Evolutionary conservation across 2,329 filamentous ascomycete genomes (phyloP).

Genomic region (Aureobasidium lini): DNA sequence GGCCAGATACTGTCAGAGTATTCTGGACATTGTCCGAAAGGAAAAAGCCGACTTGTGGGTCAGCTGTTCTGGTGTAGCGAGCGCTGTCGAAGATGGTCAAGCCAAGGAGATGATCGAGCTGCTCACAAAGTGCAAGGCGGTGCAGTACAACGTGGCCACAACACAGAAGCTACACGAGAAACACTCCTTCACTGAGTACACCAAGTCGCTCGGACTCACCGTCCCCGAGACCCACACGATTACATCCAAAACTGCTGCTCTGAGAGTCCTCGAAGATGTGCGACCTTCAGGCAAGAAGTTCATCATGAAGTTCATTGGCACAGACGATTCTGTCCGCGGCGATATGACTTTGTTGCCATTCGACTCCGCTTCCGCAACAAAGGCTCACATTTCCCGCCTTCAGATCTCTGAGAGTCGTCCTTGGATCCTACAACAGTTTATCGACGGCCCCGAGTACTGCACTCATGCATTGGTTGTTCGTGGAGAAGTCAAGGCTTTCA

Average conservation of each 20-base stretch:
- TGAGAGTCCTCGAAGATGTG: constrained; percentile 43
- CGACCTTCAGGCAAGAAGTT: constrained; percentile 39
- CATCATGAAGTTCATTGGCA: constrained; percentile 58
- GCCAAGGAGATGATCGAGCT: constrained; percentile 56
- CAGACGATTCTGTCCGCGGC: constrained; percentile 53
- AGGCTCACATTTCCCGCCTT: constrained; percentile 47
- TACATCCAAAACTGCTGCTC: constrained; percentile 44
- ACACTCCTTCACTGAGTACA: constrained; percentile 55
- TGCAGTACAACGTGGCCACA: constrained; percentile 54
- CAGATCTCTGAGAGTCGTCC: constrained; percentile 47
- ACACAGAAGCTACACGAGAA: constrained; percentile 58
- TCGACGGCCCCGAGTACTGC: constrained; percentile 59
- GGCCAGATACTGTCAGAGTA: constrained; percentile 46
- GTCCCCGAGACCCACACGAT: constrained; percentile 43
- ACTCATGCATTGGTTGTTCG: constrained; percentile 62
- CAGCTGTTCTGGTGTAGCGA: constrained; percentile 61
- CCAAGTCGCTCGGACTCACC: constrained; percentile 45
- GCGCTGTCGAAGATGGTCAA: constrained; percentile 58
- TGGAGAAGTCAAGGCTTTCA: constrained; percentile 58
- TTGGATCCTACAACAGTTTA: constrained; percentile 64
- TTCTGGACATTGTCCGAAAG: constrained; percentile 51
- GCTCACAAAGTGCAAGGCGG: constrained; percentile 50
- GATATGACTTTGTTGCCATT: constrained; percentile 61
- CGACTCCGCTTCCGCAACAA: constrained; percentile 45
- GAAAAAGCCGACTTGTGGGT: constrained; percentile 67